Evolutionary conservation across 768 basidiomycete genomes (phyloP).

Genomic region (Nevesoporus exiguus): DNA sequence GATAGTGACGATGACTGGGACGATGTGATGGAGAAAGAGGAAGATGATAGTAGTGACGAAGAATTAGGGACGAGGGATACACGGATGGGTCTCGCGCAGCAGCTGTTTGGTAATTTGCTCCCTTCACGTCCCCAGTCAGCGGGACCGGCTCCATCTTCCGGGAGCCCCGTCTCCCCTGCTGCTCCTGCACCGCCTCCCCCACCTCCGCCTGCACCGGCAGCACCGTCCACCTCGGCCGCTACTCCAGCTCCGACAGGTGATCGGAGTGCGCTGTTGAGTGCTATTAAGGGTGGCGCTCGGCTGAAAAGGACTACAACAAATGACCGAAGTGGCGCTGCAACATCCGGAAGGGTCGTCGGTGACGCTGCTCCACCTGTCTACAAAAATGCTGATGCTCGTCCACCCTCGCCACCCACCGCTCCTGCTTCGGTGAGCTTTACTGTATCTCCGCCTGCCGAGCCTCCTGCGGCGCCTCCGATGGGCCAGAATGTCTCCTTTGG

Average conservation of each 20-base stretch:
- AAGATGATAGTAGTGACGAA: conserved; percentile 74
- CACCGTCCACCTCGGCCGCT: conserved; percentile 26
- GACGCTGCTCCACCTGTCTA: conserved; percentile 69
- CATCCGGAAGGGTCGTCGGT: conserved; percentile 77
- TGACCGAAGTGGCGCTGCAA: conserved; percentile 70
- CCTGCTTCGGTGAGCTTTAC: background rate
- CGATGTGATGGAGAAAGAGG: conserved; percentile 69
- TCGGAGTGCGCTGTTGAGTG: conserved; percentile 62
- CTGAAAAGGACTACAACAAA: conserved; percentile 76
- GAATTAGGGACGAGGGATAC: conserved; percentile 64
- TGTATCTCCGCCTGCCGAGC: conserved; percentile 22
- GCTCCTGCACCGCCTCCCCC: conserved; percentile 38
- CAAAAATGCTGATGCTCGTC: conserved; percentile 48
- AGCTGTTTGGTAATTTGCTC: conserved; percentile 72
- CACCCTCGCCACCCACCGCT: conserved; percentile 29
- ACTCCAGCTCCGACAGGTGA: conserved; percentile 47
- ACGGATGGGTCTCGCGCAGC: conserved; percentile 69
- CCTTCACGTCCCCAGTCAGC: conserved; percentile 58
- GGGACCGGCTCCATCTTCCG: conserved; percentile 30
- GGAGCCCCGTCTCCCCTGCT: conserved; percentile 29
- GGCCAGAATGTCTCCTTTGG: conserved; percentile 16
- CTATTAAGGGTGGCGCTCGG: conserved; percentile 74
- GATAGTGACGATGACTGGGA: conserved; percentile 81
- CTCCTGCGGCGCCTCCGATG: conserved; percentile 15
- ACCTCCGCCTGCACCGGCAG: conserved; percentile 29